Conservation (phyloP, 371 early-diverging fungal genomes). For the Rhizopus stolonifer region DNA sequence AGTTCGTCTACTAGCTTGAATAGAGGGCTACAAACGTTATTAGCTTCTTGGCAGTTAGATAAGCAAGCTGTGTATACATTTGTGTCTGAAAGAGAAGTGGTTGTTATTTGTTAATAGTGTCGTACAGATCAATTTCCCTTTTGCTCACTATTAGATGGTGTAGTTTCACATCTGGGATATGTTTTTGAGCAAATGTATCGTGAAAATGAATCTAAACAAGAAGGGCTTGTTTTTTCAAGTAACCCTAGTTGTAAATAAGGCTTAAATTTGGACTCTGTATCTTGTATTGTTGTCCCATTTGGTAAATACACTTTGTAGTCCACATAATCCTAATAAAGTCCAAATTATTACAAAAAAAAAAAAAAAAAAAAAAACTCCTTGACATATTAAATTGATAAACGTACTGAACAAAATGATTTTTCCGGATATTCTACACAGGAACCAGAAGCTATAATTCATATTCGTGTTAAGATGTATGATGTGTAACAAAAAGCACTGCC, state of each 20-base stretch:
- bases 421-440: conserved; percentile 18
- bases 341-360: background rate
- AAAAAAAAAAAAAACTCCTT: background rate
- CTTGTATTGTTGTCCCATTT: background rate
- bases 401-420: conserved; percentile 24
- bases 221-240: background rate
- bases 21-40: conserved; percentile 3
- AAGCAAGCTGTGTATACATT: conserved; percentile 14
- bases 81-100: conserved; percentile 10
- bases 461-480: no score
- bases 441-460: conserved; percentile 2
- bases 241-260: background rate
- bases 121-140: no score
- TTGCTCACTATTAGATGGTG: conserved; percentile 15
- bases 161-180: conserved; percentile 25
- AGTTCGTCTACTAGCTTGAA: conserved; percentile 8
- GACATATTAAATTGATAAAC: background rate
- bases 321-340: conserved; percentile 12
- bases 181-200: conserved; percentile 24
- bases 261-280: background rate
- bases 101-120: no score
- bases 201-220: conserved; percentile 12
- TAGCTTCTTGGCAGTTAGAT: conserved; percentile 15
- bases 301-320: conserved; percentile 23
- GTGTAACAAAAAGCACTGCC: background rate